Evolutionary conservation across 2,329 filamentous ascomycete species (phyloP).

Genomic region (Karstenula rhodostoma): DNA sequence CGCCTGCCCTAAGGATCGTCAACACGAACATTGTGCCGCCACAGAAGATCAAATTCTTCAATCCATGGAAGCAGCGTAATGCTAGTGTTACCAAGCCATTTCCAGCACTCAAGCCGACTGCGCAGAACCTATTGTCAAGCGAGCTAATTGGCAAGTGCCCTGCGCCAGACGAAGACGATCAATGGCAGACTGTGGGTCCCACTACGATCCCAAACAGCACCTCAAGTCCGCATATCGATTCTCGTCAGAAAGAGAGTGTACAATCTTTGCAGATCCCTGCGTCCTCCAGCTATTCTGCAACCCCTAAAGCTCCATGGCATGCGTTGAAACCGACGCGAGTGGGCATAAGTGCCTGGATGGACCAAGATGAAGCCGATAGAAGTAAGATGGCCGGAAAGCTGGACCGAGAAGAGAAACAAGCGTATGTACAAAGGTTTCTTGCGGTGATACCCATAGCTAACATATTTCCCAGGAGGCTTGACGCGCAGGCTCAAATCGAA

Average conservation of each 20-base stretch:
- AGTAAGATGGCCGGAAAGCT: not conserved
- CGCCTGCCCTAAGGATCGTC: constrained; percentile 2
- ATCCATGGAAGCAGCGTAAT: not conserved
- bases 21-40: constrained; percentile 1
- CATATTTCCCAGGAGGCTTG: not conserved
- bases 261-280: not conserved
- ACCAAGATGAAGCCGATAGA: not conserved
- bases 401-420: not conserved
- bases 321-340: not conserved
- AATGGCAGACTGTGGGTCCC: constrained; percentile 1
- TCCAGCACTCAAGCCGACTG: constrained; percentile 7
- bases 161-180: not conserved
- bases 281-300: too few species aligned
- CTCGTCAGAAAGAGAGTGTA: not conserved
- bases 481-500: not conserved
- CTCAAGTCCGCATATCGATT: not conserved
- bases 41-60: not conserved
- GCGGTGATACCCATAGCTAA: not conserved
- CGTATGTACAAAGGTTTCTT: not conserved
- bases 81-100: not conserved
- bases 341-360: not conserved
- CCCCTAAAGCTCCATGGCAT: not conserved
- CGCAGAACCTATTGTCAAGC: not conserved
- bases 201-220: not conserved
- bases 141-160: not conserved